Evolutionary conservation across 2,329 filamentous ascomycete genomes (phyloP).

Genomic region (Xylaria sp.): DNA sequence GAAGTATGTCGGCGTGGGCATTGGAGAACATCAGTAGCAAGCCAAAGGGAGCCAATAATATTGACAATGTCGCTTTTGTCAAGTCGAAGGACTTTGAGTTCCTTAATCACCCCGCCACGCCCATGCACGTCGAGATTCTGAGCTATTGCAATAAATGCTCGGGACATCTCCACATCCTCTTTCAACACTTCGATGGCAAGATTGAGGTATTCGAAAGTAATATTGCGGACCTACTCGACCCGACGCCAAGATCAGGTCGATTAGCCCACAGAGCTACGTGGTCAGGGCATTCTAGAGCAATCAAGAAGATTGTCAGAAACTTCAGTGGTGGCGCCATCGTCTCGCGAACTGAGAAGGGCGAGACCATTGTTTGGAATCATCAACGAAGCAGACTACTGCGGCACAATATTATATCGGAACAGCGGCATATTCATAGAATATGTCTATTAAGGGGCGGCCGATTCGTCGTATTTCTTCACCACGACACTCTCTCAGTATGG

Average conservation of each 20-base stretch:
- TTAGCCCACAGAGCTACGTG: slow-evolving; percentile 74
- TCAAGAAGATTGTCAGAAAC: slow-evolving; percentile 89
- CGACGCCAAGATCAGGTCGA: slow-evolving; percentile 68
- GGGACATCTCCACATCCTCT: slow-evolving; percentile 76
- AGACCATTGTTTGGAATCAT: slow-evolving; percentile 87
- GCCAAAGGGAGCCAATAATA: slow-evolving; percentile 70
- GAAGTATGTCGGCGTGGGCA: slow-evolving; percentile 91
- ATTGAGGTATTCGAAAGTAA: slow-evolving; percentile 84
- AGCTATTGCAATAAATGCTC: slow-evolving; percentile 75
- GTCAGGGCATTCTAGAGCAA: slow-evolving; percentile 83
- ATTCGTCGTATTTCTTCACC: slow-evolving; percentile 83
- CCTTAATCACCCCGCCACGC: slow-evolving; percentile 47
- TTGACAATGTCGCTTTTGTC: slow-evolving; percentile 89
- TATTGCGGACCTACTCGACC: slow-evolving; percentile 83
- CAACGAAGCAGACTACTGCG: slow-evolving; percentile 67
- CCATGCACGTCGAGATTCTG: slow-evolving; percentile 72
- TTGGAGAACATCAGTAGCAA: slow-evolving; percentile 86
- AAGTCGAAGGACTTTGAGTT: slow-evolving; percentile 66
- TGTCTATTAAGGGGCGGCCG: slow-evolving; percentile 80
- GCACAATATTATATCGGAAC: slow-evolving; percentile 74
- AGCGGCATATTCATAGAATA: slow-evolving; percentile 81
- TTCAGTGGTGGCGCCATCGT: slow-evolving; percentile 83
- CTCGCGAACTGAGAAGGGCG: slow-evolving; percentile 80
- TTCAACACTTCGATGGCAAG: slow-evolving; percentile 86
- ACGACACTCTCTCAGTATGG: slow-evolving; percentile 79